These are phyloP conservation scores for Bacidia gigantensis DNA, from an alignment of 495 filamentous ascomycete species.

Conservation along the genomic window DNA sequence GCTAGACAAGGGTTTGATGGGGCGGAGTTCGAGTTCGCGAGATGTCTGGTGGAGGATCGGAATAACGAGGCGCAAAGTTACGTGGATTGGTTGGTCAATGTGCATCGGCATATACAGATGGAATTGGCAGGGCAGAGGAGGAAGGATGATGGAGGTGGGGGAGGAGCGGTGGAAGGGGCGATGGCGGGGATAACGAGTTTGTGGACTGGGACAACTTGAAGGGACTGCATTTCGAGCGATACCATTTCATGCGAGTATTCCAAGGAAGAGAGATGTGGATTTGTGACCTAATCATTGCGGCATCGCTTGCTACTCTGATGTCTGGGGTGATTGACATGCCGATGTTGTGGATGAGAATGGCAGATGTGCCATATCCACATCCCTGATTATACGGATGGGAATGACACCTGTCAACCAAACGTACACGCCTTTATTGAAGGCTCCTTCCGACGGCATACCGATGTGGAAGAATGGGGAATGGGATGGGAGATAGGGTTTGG, in stretches of 20 bases:
- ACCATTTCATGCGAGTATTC: too few relatives aligned
- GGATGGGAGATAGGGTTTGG: not conserved
- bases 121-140: constrained; percentile 72
- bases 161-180: constrained; percentile 31
- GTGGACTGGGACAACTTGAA: constrained; percentile 9
- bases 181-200: constrained; percentile 41
- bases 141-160: constrained; percentile 45
- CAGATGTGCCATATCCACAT: too few relatives aligned
- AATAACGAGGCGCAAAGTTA: constrained; percentile 97
- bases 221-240: too few relatives aligned
- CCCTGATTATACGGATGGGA: too few relatives aligned
- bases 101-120: constrained; percentile 82
- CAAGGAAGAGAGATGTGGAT: too few relatives aligned
- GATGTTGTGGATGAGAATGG: too few relatives aligned
- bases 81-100: constrained; percentile 95
- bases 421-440: too few relatives aligned
- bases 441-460: too few relatives aligned
- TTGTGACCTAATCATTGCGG: too few relatives aligned
- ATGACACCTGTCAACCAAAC: too few relatives aligned
- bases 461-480: not conserved
- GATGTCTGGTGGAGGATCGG: constrained; percentile 80
- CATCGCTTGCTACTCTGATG: too few relatives aligned
- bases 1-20: constrained; percentile 90
- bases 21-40: constrained; percentile 91
- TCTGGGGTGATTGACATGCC: too few relatives aligned